These are phyloP conservation scores for Trichoderma endophyticum DNA, from an alignment of 2,329 filamentous ascomycete species.

Conservation along the genomic window DNA sequence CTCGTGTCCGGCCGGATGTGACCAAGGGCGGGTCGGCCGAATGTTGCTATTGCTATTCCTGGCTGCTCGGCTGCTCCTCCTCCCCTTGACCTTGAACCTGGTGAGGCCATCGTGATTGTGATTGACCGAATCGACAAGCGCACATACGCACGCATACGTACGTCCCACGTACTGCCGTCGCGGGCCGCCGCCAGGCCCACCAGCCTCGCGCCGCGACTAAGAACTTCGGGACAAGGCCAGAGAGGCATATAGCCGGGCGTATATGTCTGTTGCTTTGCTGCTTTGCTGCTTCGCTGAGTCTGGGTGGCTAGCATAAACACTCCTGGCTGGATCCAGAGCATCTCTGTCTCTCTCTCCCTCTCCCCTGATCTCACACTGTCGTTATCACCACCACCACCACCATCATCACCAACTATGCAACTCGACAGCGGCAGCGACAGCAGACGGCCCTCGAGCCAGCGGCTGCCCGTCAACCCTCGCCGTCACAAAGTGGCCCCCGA, in stretches of 20 bases:
- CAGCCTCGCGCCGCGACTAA: background rate
- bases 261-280: background rate
- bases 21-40: background rate
- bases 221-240: background rate
- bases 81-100: background rate
- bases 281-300: background rate
- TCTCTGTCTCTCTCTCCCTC: background rate
- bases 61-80: background rate
- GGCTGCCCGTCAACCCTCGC: conserved; percentile 50
- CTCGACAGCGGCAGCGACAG: conserved; percentile 27
- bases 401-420: conserved; percentile 25
- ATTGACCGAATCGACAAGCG: background rate
- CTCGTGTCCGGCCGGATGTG: conserved; percentile 6
- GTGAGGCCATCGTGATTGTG: background rate
- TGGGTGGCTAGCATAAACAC: background rate
- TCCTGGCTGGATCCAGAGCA: background rate
- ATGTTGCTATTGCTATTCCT: background rate
- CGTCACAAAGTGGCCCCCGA: conserved; percentile 46
- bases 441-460: conserved; percentile 27
- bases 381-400: background rate
- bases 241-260: background rate
- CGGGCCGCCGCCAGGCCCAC: background rate
- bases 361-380: background rate
- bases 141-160: background rate
- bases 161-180: background rate